Evolutionary conservation across 208 protist genomes (phyloP).

Genomic region (Crithidia bombi): DNA sequence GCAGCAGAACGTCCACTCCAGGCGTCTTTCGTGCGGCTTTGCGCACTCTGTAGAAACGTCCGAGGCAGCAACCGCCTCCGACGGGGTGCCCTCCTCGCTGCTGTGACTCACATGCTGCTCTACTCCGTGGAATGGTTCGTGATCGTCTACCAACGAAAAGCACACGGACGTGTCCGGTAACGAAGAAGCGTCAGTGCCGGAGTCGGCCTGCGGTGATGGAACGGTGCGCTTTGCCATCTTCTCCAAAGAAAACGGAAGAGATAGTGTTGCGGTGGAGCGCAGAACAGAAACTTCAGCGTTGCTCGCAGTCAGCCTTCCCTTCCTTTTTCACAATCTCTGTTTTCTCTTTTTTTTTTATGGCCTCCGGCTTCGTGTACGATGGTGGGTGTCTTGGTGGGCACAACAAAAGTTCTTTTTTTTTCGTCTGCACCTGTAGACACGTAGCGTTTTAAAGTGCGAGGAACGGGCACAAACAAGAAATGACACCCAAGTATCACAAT

Average conservation of each 20-base stretch:
- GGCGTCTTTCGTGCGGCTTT: not conserved
- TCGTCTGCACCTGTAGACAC: too few relatives aligned
- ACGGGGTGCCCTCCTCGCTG: constrained; percentile 6
- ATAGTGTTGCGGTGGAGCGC: not conserved
- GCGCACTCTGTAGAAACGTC: not conserved
- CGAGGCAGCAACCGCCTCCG: not conserved
- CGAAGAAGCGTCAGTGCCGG: not conserved
- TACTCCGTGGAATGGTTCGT: not conserved
- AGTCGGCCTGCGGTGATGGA: not conserved
- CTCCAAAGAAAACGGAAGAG: not conserved
- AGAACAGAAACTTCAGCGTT: not conserved
- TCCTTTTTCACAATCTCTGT: too few relatives aligned
- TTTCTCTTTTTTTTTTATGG: too few relatives aligned
- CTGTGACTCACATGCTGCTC: constrained; percentile 22
- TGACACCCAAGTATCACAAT: too few relatives aligned
- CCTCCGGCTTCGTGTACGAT: too few relatives aligned
- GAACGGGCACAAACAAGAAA: too few relatives aligned
- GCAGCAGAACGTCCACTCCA: constrained; percentile 35
- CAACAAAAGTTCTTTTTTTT: too few relatives aligned
- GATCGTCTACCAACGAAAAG: not conserved
- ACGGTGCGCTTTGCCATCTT: constrained; percentile 15
- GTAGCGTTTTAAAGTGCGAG: too few relatives aligned
- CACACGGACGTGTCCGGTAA: not conserved
- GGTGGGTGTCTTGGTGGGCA: too few relatives aligned
- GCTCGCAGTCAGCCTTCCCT: too few relatives aligned